phyloP scores from a whole-genome alignment of 129 eudicot genomes.

The Solidago caesia region DNA sequence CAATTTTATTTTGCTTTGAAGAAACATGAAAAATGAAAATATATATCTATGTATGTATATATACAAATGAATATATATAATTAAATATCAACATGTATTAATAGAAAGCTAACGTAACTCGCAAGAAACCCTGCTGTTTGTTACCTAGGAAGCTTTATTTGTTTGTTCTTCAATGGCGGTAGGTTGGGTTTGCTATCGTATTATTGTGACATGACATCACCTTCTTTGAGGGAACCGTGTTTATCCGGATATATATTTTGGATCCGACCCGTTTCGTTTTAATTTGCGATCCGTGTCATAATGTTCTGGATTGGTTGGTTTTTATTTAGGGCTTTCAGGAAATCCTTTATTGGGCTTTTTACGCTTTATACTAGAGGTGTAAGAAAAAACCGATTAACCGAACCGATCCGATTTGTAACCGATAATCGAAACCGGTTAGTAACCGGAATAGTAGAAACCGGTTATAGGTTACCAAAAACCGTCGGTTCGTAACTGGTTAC shows the following conservation, averaged over 20 bases:
- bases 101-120: constrained; percentile 5
- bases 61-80: neutral
- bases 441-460: too few species aligned
- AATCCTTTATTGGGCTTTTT: too few species aligned
- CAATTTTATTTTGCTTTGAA: neutral
- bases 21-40: neutral
- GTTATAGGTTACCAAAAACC: too few species aligned
- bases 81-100: neutral
- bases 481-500: too few species aligned
- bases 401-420: too few species aligned
- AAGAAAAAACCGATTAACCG: too few species aligned
- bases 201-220: neutral
- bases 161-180: constrained; percentile 20
- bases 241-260: neutral
- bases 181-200: neutral
- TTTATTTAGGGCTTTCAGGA: too few species aligned
- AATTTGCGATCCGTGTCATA: neutral
- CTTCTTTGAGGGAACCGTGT: neutral
- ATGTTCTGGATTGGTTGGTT: too few species aligned
- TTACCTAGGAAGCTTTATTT: constrained; percentile 17
- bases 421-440: too few species aligned
- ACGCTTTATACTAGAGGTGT: too few species aligned
- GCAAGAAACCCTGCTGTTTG: constrained; percentile 8
- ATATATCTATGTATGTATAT: neutral
- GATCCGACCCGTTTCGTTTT: neutral